Conservation (phyloP, 2,329 filamentous ascomycete species). For the Aspergillus aculeatinus region DNA sequence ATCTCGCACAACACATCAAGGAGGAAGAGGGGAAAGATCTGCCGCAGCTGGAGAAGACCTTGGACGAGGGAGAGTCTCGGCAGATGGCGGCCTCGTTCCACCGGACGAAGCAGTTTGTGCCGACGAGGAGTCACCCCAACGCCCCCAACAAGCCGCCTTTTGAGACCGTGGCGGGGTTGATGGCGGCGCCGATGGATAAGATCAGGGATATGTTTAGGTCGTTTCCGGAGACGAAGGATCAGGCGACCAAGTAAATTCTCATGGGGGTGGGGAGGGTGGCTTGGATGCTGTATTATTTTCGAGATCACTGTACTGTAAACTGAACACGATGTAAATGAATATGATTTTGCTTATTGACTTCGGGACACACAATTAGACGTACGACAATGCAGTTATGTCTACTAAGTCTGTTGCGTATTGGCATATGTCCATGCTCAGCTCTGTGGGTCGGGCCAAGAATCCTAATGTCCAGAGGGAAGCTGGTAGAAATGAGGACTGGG, state of each 20-base stretch:
- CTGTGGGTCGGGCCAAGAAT: no score
- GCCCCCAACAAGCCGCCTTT: conserved; percentile 54
- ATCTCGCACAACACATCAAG: conserved; percentile 48
- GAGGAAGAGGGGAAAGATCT: conserved; percentile 53
- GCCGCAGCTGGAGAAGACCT: conserved; percentile 45
- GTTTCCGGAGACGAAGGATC: neutral
- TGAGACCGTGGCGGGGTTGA: conserved; percentile 54
- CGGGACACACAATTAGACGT: no score
- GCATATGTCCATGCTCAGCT: no score
- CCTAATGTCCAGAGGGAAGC: no score
- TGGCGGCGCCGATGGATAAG: conserved; percentile 57
- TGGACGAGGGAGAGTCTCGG: conserved; percentile 36
- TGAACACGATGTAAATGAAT: no score
- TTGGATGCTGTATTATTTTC: no score
- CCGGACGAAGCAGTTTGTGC: conserved; percentile 54
- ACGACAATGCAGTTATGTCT: no score
- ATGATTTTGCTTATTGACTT: no score
- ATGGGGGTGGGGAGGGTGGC: no score
- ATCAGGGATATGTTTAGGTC: conserved; percentile 51
- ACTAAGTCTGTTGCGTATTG: no score
- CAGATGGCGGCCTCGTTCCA: conserved; percentile 46
- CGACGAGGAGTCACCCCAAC: conserved; percentile 51
- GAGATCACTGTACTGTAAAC: no score
- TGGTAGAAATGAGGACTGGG: no score
- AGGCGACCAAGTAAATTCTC: neutral